Evolutionary conservation across 108 stramenopile genomes (phyloP), one percentile per base, ranked within the genome.

Genomic region (Bacterosira constricta): DNA sequence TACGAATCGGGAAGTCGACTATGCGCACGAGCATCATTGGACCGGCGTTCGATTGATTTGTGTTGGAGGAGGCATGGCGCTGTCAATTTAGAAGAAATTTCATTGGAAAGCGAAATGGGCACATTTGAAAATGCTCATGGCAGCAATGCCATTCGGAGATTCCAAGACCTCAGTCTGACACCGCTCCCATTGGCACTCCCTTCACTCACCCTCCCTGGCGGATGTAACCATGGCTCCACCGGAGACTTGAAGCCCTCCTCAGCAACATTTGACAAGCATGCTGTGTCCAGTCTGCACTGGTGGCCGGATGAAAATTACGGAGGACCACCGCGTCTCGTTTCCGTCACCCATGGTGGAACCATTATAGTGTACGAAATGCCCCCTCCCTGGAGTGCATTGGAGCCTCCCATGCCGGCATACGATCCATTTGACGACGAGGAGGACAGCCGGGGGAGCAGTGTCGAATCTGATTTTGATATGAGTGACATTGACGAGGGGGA

Each of bases 281-380:
- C 63, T 49, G 42, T 83, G 18, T 71, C 73, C 6, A 71, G 71
- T 62, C 26, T 94, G 32, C 42, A 75, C 25, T 94, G 93, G 93
- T 91, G 87, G 87, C 85, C 88, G 6, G 88, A 88, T 62, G 86
- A 85, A 36, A 82, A 81, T 54, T 85, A 83, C 72, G 88, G 86
- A 25, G 88, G 90, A 23, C 86, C 88, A 39, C 90, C 87, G 0
- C 61, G 86, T 18, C 83, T 94, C 0, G 47, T 91, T 26, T 83
- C 85, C 9, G 36, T 89, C 11, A 91, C 89, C 11, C 36, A 37
- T 13, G 81, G 80, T 27, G 85, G 83, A 26, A 74, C 84, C 17
- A 45, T 88, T 34, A 54, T 94, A 29, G 77, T 89, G 0, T 91
- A 86, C 66, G 89, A 91, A 75, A 84, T 94, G 66, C 87, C 92